These are phyloP conservation scores for Linderniella brevidens DNA, from an alignment of 257 asterid species.

Conservation along the genomic window DNA sequence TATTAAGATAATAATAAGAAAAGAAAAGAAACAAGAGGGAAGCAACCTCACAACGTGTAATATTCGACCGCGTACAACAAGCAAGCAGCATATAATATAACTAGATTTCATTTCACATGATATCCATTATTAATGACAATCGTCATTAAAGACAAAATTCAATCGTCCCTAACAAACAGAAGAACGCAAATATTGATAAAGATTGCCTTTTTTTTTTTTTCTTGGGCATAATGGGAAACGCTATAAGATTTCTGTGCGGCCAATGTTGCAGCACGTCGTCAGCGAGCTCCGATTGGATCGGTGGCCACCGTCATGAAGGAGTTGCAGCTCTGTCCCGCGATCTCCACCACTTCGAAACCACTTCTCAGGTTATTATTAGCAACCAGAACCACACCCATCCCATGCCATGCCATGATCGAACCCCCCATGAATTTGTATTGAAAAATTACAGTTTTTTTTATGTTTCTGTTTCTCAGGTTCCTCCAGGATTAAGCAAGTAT, in stretches of 20 bases:
- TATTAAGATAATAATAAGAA: too few relatives aligned
- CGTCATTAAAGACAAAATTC: too few relatives aligned
- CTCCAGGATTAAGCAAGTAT: conserved; percentile 54
- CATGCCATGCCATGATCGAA: neutral
- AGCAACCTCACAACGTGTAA: too few relatives aligned
- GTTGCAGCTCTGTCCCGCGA: conserved; percentile 74
- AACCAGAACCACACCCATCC: too few relatives aligned
- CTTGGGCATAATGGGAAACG: conserved; percentile 53
- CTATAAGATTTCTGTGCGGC: conserved; percentile 40
- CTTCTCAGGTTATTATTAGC: conserved; percentile 60
- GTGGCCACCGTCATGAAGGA: conserved; percentile 54
- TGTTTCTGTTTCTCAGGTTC: conserved; percentile 30
- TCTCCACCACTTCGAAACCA: conserved; percentile 71
- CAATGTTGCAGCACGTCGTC: conserved; percentile 15
- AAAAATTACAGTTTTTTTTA: neutral
- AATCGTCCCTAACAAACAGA: too few relatives aligned
- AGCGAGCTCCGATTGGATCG: conserved; percentile 33
- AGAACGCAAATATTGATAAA: too few relatives aligned
- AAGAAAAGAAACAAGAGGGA: too few relatives aligned
- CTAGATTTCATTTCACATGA: too few relatives aligned
- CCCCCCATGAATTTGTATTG: neutral
- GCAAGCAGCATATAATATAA: too few relatives aligned
- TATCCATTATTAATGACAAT: too few relatives aligned
- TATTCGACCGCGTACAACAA: too few relatives aligned
- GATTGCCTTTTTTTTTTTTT: too few relatives aligned